phyloP scores from a whole-genome alignment of 306 rosid genomes.

The Cotoneaster glaucophyllus region DNA sequence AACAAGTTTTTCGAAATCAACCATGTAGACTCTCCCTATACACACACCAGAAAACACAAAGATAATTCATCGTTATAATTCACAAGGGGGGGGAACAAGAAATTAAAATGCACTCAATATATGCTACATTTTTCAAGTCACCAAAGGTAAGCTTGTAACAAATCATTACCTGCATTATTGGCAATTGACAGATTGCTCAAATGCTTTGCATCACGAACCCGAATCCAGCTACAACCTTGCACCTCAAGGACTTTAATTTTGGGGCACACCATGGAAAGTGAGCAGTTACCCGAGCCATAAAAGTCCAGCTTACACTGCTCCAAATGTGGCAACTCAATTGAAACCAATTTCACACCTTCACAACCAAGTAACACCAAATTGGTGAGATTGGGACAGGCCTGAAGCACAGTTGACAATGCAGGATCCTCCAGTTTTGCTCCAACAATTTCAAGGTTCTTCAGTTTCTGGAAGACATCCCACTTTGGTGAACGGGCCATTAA shows the following conservation, averaged over 20 bases:
- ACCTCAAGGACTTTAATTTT: constrained; percentile 74
- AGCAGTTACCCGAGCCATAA: constrained; percentile 71
- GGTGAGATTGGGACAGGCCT: constrained; percentile 55
- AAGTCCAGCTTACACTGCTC: constrained; percentile 84
- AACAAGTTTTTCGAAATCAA: constrained; percentile 69
- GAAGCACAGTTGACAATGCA: constrained; percentile 44
- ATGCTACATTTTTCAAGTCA: not conserved
- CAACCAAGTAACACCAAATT: constrained; percentile 76
- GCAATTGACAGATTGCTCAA: constrained; percentile 69
- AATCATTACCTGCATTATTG: constrained; percentile 58
- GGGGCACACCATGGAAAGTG: constrained; percentile 55
- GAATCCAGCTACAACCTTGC: constrained; percentile 96
- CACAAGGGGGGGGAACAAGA: not conserved
- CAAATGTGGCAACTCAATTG: constrained; percentile 56
- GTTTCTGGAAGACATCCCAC: constrained; percentile 66
- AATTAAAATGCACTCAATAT: not conserved
- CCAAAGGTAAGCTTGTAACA: not conserved
- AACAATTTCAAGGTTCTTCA: constrained; percentile 74
- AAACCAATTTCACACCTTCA: constrained; percentile 64
- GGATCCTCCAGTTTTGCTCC: constrained; percentile 75
- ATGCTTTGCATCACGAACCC: constrained; percentile 50
- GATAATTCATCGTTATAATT: not conserved
- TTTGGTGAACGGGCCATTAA: constrained; percentile 59
- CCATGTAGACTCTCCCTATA: constrained; percentile 83
- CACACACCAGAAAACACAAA: constrained; percentile 9